These are phyloP conservation scores for Nicotiana attenuata DNA, from an alignment of 257 asterid genomes.

Conservation along the genomic window DNA sequence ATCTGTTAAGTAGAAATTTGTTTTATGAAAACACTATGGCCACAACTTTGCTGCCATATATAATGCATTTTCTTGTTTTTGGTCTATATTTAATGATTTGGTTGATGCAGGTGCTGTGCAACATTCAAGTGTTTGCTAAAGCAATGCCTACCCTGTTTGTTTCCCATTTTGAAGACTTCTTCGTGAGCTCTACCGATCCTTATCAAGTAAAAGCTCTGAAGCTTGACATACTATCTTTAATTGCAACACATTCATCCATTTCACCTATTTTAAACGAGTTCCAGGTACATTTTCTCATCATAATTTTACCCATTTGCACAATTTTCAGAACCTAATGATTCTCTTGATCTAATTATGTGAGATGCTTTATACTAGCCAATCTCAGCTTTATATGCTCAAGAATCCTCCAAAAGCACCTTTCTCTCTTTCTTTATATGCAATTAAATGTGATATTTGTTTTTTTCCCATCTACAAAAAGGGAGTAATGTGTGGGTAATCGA, in stretches of 20 bases:
- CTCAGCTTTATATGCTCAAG: neutral
- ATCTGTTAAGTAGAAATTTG: neutral
- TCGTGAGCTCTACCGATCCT: constrained; percentile 66
- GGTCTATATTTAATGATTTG: constrained; percentile 5
- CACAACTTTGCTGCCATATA: neutral
- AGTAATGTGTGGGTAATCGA: neutral
- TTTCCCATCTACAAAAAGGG: neutral
- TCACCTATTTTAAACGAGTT: constrained; percentile 78
- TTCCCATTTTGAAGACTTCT: constrained; percentile 85
- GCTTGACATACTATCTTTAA: constrained; percentile 84
- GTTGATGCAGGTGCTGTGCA: constrained; percentile 74
- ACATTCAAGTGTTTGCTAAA: constrained; percentile 87
- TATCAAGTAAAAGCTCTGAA: constrained; percentile 77
- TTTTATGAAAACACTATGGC: neutral
- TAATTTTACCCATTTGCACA: constrained; percentile 8
- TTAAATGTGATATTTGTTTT: neutral
- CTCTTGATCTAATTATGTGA: neutral
- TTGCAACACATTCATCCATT: constrained; percentile 72
- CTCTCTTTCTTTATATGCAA: constrained; percentile 6
- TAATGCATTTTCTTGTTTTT: neutral
- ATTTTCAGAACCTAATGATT: constrained; percentile 2
- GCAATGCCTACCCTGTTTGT: constrained; percentile 76
- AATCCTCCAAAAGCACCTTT: neutral
- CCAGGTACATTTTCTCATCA: constrained; percentile 49
- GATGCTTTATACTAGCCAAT: neutral